Conservation (phyloP, 139 green algal genomes). For the Chlorella sp. region DNA sequence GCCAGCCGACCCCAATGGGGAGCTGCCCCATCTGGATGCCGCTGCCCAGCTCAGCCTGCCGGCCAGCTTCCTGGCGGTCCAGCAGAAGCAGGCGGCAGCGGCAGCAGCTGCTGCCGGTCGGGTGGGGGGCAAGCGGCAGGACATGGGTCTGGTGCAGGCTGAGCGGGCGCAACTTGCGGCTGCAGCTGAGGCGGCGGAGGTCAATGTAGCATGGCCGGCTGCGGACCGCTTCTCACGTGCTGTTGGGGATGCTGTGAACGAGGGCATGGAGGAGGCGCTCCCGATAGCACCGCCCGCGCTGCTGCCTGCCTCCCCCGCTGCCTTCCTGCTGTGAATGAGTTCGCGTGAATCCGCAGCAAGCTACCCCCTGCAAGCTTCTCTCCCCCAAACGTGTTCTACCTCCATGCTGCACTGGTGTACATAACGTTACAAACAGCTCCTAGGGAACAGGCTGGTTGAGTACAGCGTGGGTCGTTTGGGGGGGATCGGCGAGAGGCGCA, state of each 20-base stretch:
- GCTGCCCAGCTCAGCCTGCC: not conserved
- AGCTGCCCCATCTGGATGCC: slow-evolving; percentile 9
- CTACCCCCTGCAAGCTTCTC: too few relatives aligned
- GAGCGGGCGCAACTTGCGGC: not conserved
- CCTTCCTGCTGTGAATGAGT: not conserved
- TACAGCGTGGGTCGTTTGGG: too few relatives aligned
- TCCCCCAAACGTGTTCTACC: not conserved
- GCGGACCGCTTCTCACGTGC: not conserved
- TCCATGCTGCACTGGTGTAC: too few relatives aligned
- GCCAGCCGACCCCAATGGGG: slow-evolving; percentile 37
- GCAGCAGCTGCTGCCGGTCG: not conserved
- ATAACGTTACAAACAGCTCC: too few relatives aligned
- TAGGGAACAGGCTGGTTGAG: too few relatives aligned
- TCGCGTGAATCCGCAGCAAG: too few relatives aligned
- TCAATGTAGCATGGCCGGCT: not conserved
- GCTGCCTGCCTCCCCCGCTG: not conserved
- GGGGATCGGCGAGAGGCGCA: too few relatives aligned
- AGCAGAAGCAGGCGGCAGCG: not conserved
- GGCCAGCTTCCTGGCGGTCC: not conserved
- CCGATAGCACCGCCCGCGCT: not conserved
- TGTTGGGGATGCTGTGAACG: not conserved
- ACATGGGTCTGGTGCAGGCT: not conserved
- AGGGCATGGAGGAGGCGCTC: not conserved
- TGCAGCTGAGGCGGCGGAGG: not conserved
- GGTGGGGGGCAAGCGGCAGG: not conserved